Conservation (phyloP, 2,329 filamentous ascomycete species). For the Penicillium sp. region DNA sequence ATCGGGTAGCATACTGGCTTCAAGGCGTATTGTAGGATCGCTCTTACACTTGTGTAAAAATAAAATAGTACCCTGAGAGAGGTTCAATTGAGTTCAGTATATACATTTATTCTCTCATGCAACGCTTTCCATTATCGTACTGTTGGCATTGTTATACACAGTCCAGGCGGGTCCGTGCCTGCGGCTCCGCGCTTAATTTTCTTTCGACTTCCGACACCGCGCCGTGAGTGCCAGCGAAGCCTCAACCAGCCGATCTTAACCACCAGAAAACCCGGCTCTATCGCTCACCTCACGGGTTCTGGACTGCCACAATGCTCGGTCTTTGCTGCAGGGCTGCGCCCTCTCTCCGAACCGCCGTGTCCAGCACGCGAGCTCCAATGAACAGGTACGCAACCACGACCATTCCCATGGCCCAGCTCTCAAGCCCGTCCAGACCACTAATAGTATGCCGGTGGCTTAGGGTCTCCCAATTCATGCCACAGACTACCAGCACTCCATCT, state of each 20-base stretch:
- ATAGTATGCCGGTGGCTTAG: conserved; percentile 7
- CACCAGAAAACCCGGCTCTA: conserved; percentile 4
- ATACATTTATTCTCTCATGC: neutral
- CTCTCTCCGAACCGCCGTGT: conserved; percentile 26
- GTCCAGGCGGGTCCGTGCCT: conserved; percentile 31
- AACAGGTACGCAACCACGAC: conserved; percentile 23
- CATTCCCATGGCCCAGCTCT: too few species aligned
- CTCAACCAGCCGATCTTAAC: conserved; percentile 9
- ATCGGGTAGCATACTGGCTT: conserved; percentile 20
- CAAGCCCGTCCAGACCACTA: neutral
- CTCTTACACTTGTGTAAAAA: neutral
- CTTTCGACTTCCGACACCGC: conserved; percentile 26
- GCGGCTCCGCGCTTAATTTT: conserved; percentile 36
- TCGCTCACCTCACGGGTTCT: neutral
- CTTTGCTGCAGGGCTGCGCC: conserved; percentile 35
- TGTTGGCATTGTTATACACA: neutral
- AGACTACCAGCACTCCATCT: conserved; percentile 27
- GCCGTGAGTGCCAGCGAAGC: conserved; percentile 15
- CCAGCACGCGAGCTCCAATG: conserved; percentile 22
- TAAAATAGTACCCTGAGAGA: too few species aligned
- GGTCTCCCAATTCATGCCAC: conserved; percentile 18
- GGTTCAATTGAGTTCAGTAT: too few species aligned
- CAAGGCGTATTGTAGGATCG: neutral
- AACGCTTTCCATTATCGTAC: neutral
- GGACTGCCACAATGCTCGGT: conserved; percentile 31